Evolutionary conservation across 2,329 filamentous ascomycete species (phyloP), one percentile per base, ranked within the genome.

Genomic region (Colletotrichum navitas): DNA sequence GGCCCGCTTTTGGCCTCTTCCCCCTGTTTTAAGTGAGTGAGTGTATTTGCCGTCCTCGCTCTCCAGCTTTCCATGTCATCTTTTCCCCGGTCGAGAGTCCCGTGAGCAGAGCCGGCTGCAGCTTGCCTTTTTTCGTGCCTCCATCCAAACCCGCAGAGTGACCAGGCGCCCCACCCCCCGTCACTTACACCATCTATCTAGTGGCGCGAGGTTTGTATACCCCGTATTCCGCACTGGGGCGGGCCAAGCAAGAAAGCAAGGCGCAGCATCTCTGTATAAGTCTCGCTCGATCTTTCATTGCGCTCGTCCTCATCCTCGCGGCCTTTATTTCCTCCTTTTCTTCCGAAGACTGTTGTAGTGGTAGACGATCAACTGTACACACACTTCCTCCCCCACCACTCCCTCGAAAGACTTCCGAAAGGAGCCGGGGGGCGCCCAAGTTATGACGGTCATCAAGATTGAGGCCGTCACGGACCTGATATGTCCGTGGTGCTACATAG

Each of bases 401-500:
- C 6, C 24, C 5, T 1, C 10, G 14, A 18, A 56, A 41, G 39
- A 26, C 7, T 4, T 11, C 1, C 10, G 1, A 41, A 26, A 29
- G 26, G 14, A 32, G 14, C 49, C 26, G 14, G 7, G 21, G 41
- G 34, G 24, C 39, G 1, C 34, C 34, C 60, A 29, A 49, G 47
- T 3, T 21, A 74, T 74, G 73, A 41, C 65, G 21, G 75, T 75
- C 41, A 83, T 86, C 74, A 78, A 77, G 14, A 82, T 88, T 70
- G 83, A 86, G 59, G 78, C 87, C 56, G 84, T 87, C 74, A 79
- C 84, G 47, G 87, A 88, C 76, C 81, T 85, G 8, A 79, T 86
- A 47, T 89, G 87, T 69, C 85, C 86, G 5, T 88, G 85, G 80
- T 87, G 84, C 74, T 88, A 86, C 74, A 80, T 88, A 70, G 82